A percentile compares a stretch with the other conserved stretches of the same genome.
Evolutionary conservation across 805 yeast genomes (phyloP).

Genomic region (Candida sphagnicola): DNA sequence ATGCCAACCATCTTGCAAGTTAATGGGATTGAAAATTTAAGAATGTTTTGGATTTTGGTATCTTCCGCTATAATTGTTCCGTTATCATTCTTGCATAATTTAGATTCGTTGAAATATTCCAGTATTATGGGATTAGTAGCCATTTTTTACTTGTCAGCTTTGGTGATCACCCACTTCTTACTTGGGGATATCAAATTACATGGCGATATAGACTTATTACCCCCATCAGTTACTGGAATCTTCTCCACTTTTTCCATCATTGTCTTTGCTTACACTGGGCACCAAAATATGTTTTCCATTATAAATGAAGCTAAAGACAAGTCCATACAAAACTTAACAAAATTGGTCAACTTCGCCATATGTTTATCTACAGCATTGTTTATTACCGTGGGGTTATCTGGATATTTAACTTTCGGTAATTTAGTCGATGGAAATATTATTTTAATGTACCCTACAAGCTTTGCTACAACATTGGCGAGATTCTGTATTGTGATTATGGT

Average conservation of each 20-base stretch:
- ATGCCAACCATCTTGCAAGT: conserved; percentile 53
- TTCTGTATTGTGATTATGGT: conserved; percentile 78
- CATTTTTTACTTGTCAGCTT: conserved; percentile 67
- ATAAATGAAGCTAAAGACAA: conserved; percentile 72
- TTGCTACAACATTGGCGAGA: conserved; percentile 74
- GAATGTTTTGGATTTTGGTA: conserved; percentile 60
- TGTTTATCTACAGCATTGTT: conserved; percentile 60
- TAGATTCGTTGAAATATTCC: conserved; percentile 83
- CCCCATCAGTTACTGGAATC: conserved; percentile 46
- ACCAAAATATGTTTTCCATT: conserved; percentile 89
- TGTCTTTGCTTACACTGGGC: conserved; percentile 94
- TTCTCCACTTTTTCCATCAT: conserved; percentile 78
- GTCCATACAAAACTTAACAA: conserved; percentile 35
- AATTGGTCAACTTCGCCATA: conserved; percentile 49
- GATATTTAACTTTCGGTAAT: conserved; percentile 85
- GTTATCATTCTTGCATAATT: conserved; percentile 65
- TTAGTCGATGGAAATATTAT: conserved; percentile 76
- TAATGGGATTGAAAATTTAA: conserved; percentile 20
- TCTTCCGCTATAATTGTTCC: conserved; percentile 48
- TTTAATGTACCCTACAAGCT: conserved; percentile 63
- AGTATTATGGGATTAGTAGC: conserved; percentile 79
- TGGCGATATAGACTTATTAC: conserved; percentile 30
- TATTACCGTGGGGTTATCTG: conserved; percentile 70
- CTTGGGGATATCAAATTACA: conserved; percentile 47
- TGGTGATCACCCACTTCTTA: conserved; percentile 71